phyloP scores from a whole-genome alignment of 2,329 filamentous ascomycete genomes.

The Sporothrix brunneoviolacea region DNA sequence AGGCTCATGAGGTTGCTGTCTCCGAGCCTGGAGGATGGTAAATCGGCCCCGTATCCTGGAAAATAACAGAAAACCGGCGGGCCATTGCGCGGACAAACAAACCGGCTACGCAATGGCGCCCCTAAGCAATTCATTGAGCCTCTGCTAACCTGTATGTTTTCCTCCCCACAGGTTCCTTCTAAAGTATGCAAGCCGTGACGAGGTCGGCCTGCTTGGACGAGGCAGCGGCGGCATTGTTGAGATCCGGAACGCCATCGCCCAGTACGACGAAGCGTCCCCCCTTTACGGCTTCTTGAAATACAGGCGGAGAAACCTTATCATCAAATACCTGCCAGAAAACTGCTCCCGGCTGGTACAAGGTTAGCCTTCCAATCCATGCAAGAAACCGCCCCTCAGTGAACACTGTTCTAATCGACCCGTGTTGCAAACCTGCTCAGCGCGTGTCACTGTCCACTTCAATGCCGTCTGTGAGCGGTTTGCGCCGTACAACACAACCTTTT shows the following conservation, averaged over 20 bases:
- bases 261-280: constrained; percentile 78
- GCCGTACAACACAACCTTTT: constrained; percentile 79
- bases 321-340: constrained; percentile 88
- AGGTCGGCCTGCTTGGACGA: constrained; percentile 68
- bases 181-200: constrained; percentile 84
- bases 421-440: constrained; percentile 48
- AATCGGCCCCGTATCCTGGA: constrained; percentile 26
- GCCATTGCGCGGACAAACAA: not conserved
- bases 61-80: not conserved
- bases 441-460: constrained; percentile 68
- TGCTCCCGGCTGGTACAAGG: constrained; percentile 90
- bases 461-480: constrained; percentile 65
- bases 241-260: constrained; percentile 67
- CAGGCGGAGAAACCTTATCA: constrained; percentile 77
- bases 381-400: not conserved
- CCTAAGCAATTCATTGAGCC: no score
- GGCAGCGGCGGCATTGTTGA: constrained; percentile 81
- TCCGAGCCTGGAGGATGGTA: constrained; percentile 92
- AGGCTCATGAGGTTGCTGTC: constrained; percentile 74
- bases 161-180: constrained; percentile 70
- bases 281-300: constrained; percentile 90
- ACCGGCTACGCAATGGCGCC: no score
- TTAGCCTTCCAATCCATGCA: constrained; percentile 36
- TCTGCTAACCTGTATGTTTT: constrained; percentile 1
- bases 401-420: not conserved